Base-by-base conservation (phyloP, 2,329 filamentous ascomycete species). In the Knoxdaviesia capensis region DNA sequence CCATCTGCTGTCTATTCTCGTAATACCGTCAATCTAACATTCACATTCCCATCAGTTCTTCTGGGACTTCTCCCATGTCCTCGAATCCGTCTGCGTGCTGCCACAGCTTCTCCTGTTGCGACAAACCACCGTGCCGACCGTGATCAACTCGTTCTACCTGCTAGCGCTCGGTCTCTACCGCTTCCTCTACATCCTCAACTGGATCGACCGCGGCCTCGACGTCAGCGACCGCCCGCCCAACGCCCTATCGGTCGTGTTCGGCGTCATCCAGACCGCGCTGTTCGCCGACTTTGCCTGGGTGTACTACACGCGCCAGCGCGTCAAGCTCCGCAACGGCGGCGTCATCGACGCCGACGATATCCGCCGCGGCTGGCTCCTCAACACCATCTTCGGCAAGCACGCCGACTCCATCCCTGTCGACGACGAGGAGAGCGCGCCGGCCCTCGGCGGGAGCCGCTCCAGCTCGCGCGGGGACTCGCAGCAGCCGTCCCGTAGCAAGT, bases 271-370 rank as follows among this genome's bases (percentile, higher is more conserved):
- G 62, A 94, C 86, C 0, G 77, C 80, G 1, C 73, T 94, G 37
- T 94, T 94, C 59, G 57, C 87, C 50, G 88, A 96, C 60, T 96
- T 96, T 56, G 86, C 85, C 34, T 94, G 87, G 86, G 86, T 96
- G 1, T 96, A 96, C 66, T 94, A 83, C 64, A 82, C 80, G 7
- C 74, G 88, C 48, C 88, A 94, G 63, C 75, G 87, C 44, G 86
- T 96, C 54, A 94, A 94, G 76, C 76, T 96, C 10, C 74, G 88
- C 47, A 78, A 75, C 49, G 88, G 88, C 38, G 84, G 85, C 6
- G 69, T 94, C 11, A 84, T 96, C 9, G 88, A 96, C 54, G 79
- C 80, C 4, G 87, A 94, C 49, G 88, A 96, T 55, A 66, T 93
- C 54, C 71, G 77, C 48, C 77, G 83, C 43, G 83, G 86, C 48